Percentiles rank a stretch among this genome's conserved stretches.
Evolutionary conservation across 805 yeast species (phyloP).

Genomic region (Maudiozyma barnettii): DNA sequence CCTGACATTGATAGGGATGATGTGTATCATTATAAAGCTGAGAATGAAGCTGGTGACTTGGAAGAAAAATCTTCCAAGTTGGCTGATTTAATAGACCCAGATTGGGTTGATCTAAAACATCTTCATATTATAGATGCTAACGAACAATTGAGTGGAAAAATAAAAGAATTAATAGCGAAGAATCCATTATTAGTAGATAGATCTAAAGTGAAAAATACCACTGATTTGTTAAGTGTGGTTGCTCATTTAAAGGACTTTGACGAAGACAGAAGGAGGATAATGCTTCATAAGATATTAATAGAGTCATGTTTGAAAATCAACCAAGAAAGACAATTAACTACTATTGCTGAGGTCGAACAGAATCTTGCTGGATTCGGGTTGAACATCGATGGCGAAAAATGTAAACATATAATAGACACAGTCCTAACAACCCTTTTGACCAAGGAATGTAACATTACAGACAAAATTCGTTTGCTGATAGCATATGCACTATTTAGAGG

Average conservation of each 20-base stretch:
- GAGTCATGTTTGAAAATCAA: constrained; percentile 57
- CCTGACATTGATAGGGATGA: constrained; percentile 35
- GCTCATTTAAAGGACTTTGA: constrained; percentile 61
- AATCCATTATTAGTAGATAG: constrained; percentile 71
- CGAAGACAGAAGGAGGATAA: constrained; percentile 51
- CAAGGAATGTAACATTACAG: constrained; percentile 43
- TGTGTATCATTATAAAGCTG: constrained; percentile 45
- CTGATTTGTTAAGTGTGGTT: constrained; percentile 67
- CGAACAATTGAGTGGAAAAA: constrained; percentile 46
- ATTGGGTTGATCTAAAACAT: constrained; percentile 65
- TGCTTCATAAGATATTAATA: constrained; percentile 50
- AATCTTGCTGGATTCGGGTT: constrained; percentile 64
- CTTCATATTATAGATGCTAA: constrained; percentile 67
- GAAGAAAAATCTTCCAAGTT: constrained; percentile 41
- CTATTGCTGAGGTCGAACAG: constrained; percentile 80
- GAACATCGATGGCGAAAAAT: constrained; percentile 56
- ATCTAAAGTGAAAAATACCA: constrained; percentile 50
- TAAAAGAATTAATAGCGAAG: constrained; percentile 56
- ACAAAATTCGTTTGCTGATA: constrained; percentile 65
- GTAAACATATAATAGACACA: constrained; percentile 50
- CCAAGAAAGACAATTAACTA: constrained; percentile 50
- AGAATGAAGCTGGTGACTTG: constrained; percentile 40
- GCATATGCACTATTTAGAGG: constrained; percentile 74
- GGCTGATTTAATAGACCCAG: constrained; percentile 48
- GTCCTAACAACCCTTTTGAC: constrained; percentile 47